Percentiles rank a stretch among this genome's conserved stretches.
Conservation (phyloP, 306 rosid genomes). For the Ormosia emarginata region DNA sequence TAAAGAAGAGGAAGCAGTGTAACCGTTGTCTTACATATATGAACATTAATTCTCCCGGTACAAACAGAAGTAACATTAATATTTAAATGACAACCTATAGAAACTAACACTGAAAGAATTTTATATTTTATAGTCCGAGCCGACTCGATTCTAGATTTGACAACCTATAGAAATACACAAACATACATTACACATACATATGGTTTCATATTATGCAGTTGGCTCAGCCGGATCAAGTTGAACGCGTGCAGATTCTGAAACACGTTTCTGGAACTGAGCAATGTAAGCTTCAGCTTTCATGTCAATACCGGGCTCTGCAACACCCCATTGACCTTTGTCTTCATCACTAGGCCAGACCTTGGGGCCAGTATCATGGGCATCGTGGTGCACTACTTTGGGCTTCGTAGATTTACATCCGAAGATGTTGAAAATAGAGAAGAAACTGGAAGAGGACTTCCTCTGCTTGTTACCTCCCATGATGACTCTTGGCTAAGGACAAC, state of each 20-base stretch:
- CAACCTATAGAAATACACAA: background rate
- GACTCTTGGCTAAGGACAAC: background rate
- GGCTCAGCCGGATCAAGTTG: conserved; percentile 13
- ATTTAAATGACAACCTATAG: too few species aligned
- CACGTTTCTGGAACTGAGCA: conserved; percentile 31
- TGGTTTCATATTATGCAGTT: background rate
- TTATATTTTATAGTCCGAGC: too few species aligned
- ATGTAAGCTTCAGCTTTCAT: conserved; percentile 53
- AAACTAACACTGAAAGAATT: too few species aligned
- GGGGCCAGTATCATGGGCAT: conserved; percentile 12
- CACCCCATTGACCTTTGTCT: conserved; percentile 49
- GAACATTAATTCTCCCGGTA: too few species aligned
- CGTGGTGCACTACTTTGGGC: conserved; percentile 8
- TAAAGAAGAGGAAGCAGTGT: too few species aligned
- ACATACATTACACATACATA: conserved; percentile 9
- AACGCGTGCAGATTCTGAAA: conserved; percentile 37
- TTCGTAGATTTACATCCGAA: conserved; percentile 38
- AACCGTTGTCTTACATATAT: too few species aligned
- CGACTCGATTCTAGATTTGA: background rate
- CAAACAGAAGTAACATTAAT: too few species aligned
- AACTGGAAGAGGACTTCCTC: conserved; percentile 33
- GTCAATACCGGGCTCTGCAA: conserved; percentile 60
- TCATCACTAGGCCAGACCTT: conserved; percentile 60
- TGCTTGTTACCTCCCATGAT: conserved; percentile 52
- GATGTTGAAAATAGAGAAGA: conserved; percentile 52